Percentiles rank a stretch among this genome's conserved stretches.
Evolutionary conservation across 768 basidiomycete genomes (phyloP).

Genomic region (Boletus patriciae): DNA sequence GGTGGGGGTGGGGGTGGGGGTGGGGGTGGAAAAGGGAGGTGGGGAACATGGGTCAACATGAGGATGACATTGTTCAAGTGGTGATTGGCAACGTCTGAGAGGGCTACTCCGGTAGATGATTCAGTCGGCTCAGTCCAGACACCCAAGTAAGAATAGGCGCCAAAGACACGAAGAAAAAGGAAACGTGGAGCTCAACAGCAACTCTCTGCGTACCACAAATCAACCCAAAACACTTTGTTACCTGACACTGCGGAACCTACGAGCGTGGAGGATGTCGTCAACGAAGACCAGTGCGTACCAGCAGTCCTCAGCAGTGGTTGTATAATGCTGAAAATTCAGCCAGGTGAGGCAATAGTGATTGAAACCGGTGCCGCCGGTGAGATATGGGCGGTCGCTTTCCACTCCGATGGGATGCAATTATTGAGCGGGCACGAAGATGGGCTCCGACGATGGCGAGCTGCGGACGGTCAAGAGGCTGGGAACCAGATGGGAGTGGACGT

Average conservation of each 20-base stretch:
- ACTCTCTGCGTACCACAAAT: background rate
- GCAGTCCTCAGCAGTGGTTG: background rate
- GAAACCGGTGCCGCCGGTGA: background rate
- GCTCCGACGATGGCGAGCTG: background rate
- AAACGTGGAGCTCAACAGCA: background rate
- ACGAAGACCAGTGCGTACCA: background rate
- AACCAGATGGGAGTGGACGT: background rate
- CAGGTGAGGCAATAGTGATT: background rate
- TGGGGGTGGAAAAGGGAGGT: too few relatives aligned
- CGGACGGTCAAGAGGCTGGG: background rate
- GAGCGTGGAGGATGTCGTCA: too few relatives aligned
- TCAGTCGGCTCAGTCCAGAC: too few relatives aligned
- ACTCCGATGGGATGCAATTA: background rate
- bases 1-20: too few relatives aligned
- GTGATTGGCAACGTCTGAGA: constrained; percentile 8
- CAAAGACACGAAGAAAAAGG: too few relatives aligned
- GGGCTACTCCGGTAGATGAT: too few relatives aligned
- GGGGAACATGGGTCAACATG: constrained; percentile 7
- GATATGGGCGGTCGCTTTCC: background rate
- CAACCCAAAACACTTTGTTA: background rate
- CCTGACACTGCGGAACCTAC: background rate
- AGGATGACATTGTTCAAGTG: background rate
- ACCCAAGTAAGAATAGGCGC: background rate
- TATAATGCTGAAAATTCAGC: background rate
- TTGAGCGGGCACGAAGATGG: background rate